phyloP scores from a whole-genome alignment of 2,329 filamentous ascomycete genomes.

The Paramyrothecium roridum region DNA sequence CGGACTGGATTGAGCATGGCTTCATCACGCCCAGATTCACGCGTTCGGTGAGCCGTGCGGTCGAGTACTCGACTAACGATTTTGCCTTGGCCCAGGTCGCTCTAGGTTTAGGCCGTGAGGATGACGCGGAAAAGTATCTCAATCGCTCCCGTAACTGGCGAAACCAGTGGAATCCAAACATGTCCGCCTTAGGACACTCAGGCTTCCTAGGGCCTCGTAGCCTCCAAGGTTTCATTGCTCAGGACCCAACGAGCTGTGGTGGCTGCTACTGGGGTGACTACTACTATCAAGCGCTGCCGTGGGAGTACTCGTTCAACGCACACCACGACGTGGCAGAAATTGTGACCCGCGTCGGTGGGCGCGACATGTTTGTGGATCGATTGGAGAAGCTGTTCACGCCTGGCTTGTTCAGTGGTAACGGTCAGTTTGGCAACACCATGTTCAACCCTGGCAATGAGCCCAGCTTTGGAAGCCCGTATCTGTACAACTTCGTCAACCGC shows the following conservation, averaged over 20 bases:
- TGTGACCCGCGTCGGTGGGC: conserved; percentile 53
- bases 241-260: conserved; percentile 57
- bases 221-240: conserved; percentile 44
- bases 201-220: conserved; percentile 64
- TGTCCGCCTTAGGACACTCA: conserved; percentile 55
- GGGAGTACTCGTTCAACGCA: conserved; percentile 67
- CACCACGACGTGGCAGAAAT: conserved; percentile 61
- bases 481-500: conserved; percentile 65
- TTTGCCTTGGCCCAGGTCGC: conserved; percentile 67
- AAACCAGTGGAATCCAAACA: conserved; percentile 65
- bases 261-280: conserved; percentile 65
- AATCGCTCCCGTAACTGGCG: conserved; percentile 65
- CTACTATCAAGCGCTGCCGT: conserved; percentile 57
- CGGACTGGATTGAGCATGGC: conserved; percentile 63
- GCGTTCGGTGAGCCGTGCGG: conserved; percentile 60
- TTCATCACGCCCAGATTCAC: conserved; percentile 63
- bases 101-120: conserved; percentile 45
- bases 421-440: conserved; percentile 49
- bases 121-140: conserved; percentile 57
- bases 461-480: conserved; percentile 63
- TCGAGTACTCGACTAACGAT: conserved; percentile 69
- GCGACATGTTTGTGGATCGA: conserved; percentile 49
- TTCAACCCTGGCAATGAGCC: conserved; percentile 70
- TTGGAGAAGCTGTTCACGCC: conserved; percentile 60
- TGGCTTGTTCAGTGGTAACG: conserved; percentile 36